These are phyloP conservation scores for Golubevia pallescens DNA, from an alignment of 1,284 basidiomycete genomes.

Conservation along the genomic window DNA sequence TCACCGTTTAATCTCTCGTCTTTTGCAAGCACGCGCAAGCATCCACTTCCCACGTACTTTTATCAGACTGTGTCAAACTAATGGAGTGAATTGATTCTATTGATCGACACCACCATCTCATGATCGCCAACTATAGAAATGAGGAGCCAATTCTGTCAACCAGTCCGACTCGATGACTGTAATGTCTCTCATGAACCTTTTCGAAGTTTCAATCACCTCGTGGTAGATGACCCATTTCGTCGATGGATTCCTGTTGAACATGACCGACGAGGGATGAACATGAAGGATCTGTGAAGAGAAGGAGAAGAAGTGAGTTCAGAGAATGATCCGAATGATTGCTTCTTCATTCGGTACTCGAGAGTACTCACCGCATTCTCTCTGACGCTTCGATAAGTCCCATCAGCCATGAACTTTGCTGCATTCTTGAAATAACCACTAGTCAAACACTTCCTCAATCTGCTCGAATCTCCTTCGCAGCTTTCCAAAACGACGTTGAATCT, in stretches of 20 bases:
- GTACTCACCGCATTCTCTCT: slow-evolving; percentile 77
- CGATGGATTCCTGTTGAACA: slow-evolving; percentile 88
- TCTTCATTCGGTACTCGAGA: not conserved
- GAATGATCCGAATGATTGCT: not conserved
- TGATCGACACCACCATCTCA: no score
- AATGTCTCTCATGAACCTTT: slow-evolving; percentile 72
- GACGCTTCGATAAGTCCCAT: slow-evolving; percentile 85
- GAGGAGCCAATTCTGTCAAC: slow-evolving; percentile 68
- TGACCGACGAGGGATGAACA: slow-evolving; percentile 89
- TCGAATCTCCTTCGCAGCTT: slow-evolving; percentile 77
- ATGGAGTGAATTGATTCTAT: no score
- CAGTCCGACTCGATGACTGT: slow-evolving; percentile 69
- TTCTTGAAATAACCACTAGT: slow-evolving; percentile 93
- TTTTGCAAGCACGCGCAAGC: no score
- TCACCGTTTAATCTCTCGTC: no score
- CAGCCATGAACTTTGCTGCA: slow-evolving; percentile 83
- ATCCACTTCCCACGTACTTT: no score
- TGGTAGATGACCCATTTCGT: slow-evolving; percentile 94
- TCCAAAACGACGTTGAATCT: slow-evolving; percentile 79
- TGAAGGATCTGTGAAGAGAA: slow-evolving; percentile 72
- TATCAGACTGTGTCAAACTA: no score
- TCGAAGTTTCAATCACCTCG: slow-evolving; percentile 94
- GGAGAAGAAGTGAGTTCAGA: slow-evolving; percentile 3
- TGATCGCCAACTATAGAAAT: no score
- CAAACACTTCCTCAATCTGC: slow-evolving; percentile 79